These are phyloP conservation scores for Pseudocercospora musae DNA, from an alignment of 2,329 filamentous ascomycete species.

Conservation along the genomic window DNA sequence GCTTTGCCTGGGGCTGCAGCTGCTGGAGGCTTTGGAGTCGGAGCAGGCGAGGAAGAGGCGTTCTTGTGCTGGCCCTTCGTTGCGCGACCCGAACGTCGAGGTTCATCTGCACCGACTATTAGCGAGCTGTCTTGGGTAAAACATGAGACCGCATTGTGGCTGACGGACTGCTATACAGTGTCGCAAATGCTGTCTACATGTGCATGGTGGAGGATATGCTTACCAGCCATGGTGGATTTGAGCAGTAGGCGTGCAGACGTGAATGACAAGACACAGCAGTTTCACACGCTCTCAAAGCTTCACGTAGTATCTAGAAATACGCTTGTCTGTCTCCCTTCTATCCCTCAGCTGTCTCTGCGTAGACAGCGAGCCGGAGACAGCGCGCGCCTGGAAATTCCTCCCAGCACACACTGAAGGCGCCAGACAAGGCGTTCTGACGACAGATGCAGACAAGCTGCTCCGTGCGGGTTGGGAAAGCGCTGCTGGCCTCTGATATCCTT, in stretches of 20 bases:
- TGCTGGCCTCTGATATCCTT: not conserved
- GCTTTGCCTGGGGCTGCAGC: slow-evolving; percentile 46
- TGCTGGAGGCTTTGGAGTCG: slow-evolving; percentile 40
- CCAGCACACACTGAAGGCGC: not conserved
- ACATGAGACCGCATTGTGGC: slow-evolving; percentile 5
- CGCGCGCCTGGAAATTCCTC: not conserved
- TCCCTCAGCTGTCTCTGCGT: not conserved
- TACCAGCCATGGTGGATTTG: slow-evolving; percentile 23
- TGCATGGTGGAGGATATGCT: slow-evolving; percentile 13
- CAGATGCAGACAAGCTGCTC: slow-evolving; percentile 1
- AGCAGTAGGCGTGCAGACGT: slow-evolving; percentile 9
- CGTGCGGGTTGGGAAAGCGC: not conserved
- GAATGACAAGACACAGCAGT: slow-evolving; percentile 13
- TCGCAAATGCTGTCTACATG: slow-evolving; percentile 3
- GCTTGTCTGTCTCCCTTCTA: slow-evolving; percentile 7
- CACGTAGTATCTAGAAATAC: slow-evolving; percentile 24
- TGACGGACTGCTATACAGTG: not conserved
- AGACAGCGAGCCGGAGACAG: not conserved
- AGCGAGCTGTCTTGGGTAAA: slow-evolving; percentile 8
- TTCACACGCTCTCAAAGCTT: slow-evolving; percentile 25
- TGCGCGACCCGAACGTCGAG: slow-evolving; percentile 87
- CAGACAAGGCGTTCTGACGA: not conserved
- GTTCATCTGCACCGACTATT: slow-evolving; percentile 60
- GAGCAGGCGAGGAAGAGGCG: slow-evolving; percentile 58
- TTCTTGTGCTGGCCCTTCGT: slow-evolving; percentile 97